These are phyloP conservation scores for Aciculosporium take DNA, from an alignment of 2,329 filamentous ascomycete genomes.

Conservation along the genomic window DNA sequence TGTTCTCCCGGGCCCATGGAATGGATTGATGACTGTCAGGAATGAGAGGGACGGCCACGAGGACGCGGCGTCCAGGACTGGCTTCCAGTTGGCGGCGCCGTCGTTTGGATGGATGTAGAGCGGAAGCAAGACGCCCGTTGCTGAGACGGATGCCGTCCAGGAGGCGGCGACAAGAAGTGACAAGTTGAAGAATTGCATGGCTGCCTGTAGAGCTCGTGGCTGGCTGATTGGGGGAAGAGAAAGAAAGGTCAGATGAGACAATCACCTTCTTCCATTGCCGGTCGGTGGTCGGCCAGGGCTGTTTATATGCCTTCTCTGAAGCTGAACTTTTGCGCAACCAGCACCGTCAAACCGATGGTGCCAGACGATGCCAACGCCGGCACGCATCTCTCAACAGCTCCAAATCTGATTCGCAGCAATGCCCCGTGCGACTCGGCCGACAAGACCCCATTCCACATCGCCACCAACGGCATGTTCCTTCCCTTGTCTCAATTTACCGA, in stretches of 20 bases:
- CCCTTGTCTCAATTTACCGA: no score
- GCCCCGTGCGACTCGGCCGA: no score
- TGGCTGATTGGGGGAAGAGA: not conserved
- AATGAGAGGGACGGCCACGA: constrained; percentile 7
- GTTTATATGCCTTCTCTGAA: no score
- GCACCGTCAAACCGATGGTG: no score
- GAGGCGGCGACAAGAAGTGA: not conserved
- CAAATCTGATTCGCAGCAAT: no score
- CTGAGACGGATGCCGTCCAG: not conserved
- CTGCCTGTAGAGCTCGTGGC: no score
- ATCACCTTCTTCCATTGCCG: not conserved
- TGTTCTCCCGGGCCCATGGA: constrained; percentile 11
- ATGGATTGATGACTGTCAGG: constrained; percentile 11
- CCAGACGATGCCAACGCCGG: no score
- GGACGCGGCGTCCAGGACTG: constrained; percentile 8
- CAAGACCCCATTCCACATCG: no score
- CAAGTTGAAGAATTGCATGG: not conserved
- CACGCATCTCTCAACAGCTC: no score
- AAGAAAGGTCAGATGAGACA: not conserved
- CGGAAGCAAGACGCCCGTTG: constrained; percentile 10
- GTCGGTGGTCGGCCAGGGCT: no score
- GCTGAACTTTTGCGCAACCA: no score
- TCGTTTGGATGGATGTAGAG: constrained; percentile 14
- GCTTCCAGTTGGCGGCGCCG: constrained; percentile 12
- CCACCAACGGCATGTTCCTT: no score